Conservation (phyloP, 768 basidiomycete species). For the Lepiota venenata region DNA sequence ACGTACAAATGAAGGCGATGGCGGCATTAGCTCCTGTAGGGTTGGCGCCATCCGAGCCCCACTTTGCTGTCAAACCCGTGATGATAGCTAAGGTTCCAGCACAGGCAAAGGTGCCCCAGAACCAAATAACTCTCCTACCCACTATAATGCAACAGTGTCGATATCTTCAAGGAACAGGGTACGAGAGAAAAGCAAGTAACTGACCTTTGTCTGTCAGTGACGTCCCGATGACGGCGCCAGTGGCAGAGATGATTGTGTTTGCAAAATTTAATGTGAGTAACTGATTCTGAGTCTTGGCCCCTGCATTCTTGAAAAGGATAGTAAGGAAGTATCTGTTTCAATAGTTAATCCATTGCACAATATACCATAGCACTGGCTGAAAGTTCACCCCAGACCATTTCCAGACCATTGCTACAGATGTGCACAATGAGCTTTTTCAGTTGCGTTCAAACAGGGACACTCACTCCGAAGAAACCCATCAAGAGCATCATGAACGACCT, state of each 20-base stretch:
- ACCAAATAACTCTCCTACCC: conserved; percentile 42
- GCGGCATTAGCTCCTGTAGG: conserved; percentile 38
- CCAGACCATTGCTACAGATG: conserved; percentile 48
- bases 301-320: conserved; percentile 36
- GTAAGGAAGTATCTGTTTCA: conserved; percentile 37
- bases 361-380: background rate
- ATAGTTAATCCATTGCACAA: background rate
- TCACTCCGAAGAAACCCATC: conserved; percentile 51
- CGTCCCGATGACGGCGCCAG: conserved; percentile 39
- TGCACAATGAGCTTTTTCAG: background rate
- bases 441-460: conserved; percentile 1
- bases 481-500: conserved; percentile 45
- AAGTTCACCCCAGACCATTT: conserved; percentile 44
- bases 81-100: conserved; percentile 37
- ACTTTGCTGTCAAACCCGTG: conserved; percentile 41
- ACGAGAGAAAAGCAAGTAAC: background rate
- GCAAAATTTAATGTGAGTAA: conserved; percentile 38
- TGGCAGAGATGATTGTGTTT: conserved; percentile 38
- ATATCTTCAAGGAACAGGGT: background rate
- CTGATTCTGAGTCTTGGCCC: conserved; percentile 35
- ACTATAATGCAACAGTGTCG: conserved; percentile 19
- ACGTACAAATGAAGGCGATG: conserved; percentile 43
- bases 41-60: conserved; percentile 31
- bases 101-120: conserved; percentile 41
- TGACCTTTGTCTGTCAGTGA: conserved; percentile 36